Base-by-base conservation (phyloP, 768 basidiomycete species). In the Daedalea quercina region DNA sequence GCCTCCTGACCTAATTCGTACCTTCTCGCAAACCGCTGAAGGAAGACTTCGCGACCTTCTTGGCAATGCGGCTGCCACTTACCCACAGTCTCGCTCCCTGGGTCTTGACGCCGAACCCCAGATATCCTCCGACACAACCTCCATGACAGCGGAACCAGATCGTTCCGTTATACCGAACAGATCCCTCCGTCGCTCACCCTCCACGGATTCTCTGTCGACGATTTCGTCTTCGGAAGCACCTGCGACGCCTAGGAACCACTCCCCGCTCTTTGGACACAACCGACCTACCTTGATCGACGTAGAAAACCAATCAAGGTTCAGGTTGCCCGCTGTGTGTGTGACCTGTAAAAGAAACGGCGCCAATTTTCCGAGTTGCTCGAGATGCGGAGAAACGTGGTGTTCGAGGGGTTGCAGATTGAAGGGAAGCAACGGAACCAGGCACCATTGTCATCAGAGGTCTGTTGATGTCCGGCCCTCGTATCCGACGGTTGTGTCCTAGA, bases 341-440 rank as follows among this genome's bases (percentile, higher is more conserved):
- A 54, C 54, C 19, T 70, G 68, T 50, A 58, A 62, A 26, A 57
- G 53, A 20, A n/a, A 52, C 40, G 68, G 68, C 9, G 54, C 63
- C 23, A 64, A 67, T 60, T 68, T 65, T 56, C 67, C 68, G 28
- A 60, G 60, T 53, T 70, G 68, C 56, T 57, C 65, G 12, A 54
- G 57, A 26, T 68, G 67, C 50, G 65, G 65, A 22, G 64, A 63
- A 34, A 54, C 48, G 43, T 70, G 68, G 68, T 70, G 68, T 57
- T 64, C 63, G 47, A 63, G 65, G 22, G 58, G 58, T 26, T 67
- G 66, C 55, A 48, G 66, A 31, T 41, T 64, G 45, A 51, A 53
- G 22, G 45, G 53, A 13, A 49, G 48, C 25, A 44, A 35, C n/a
- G 55, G 50, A 9, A n/a, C 51, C 9, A 52, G 51, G 47, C 57